Base-by-base conservation (phyloP, 768 basidiomycete species). In the Suillus bovinus region DNA sequence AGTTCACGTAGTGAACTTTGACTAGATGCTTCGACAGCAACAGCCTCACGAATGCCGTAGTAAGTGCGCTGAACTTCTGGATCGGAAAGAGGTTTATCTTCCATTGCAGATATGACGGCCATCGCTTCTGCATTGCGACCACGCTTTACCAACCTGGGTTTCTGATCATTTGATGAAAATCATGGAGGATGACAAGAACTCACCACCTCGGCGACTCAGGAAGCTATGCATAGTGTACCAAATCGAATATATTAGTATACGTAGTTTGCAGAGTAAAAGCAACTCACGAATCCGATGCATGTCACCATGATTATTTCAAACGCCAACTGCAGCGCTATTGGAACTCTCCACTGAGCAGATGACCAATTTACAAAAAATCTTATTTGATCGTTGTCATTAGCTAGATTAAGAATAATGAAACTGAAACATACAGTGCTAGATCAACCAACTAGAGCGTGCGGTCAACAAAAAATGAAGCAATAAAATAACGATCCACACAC, bases 41-140 rank as follows among this genome's bases (percentile, higher is more conserved):
- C 66, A 13, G 74, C 75, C 61, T 80, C 80, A 49, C 72, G 72
- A 53, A 78, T 79, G 10, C 73, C 77, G n/a, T 70, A 67, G 63
- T 71, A 79, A 5, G 76, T 78, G 54, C 72, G 73, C 33, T 73
- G 71, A 8, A 79, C 75, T 1, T 63, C 61, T 0, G 69, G 60
- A 61, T 79, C 73, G 33, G 75, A 72, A 53, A 71, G 67, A 10
- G 71, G 69, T 54, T 70, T 76, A 59, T 76, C 74, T 49, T 79
- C 78, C 13, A 82, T 70, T 5, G 78, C 77, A 27, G 76, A 74
- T 34, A 82, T 76, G n/a, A 80, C 77, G 1, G 77, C 77, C 2
- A 78, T 70, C 3, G 77, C 76, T 61, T 80, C 79, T 1, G 71
- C 75, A 64, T 77, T 61, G 42, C 73, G 74, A 3, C 79, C 79